These are phyloP conservation scores for Pythium plurisporium DNA, from an alignment of 352 stramenopile genomes.

Conservation along the genomic window DNA sequence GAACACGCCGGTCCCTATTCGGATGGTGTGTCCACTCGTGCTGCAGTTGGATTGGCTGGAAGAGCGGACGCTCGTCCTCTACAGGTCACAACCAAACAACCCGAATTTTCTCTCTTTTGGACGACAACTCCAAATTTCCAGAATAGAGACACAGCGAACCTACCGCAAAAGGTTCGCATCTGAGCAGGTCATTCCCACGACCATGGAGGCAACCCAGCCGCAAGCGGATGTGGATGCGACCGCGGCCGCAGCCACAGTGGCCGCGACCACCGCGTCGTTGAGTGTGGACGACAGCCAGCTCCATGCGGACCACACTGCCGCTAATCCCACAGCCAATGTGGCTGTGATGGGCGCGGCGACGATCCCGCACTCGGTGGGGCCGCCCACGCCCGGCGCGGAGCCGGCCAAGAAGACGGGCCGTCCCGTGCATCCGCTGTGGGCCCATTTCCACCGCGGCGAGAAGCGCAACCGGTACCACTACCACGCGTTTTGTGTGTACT, in stretches of 20 bases:
- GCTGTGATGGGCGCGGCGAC: too few species aligned
- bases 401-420: conserved; percentile 59
- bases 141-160: background rate
- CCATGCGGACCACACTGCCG: background rate
- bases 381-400: background rate
- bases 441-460: conserved; percentile 77
- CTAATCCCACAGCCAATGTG: background rate
- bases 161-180: background rate
- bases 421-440: conserved; percentile 71
- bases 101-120: background rate
- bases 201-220: conserved; percentile 7
- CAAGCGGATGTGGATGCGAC: background rate
- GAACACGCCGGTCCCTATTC: background rate
- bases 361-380: conserved; percentile 4
- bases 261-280: background rate
- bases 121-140: background rate
- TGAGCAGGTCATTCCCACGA: background rate
- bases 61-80: background rate
- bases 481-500: conserved; percentile 81
- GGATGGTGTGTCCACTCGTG: conserved; percentile 7
- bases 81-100: background rate
- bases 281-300: background rate
- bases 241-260: too few species aligned
- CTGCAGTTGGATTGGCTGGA: conserved; percentile 12
- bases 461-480: conserved; percentile 86